phyloP scores from a whole-genome alignment of 768 basidiomycete genomes.

The Phlebiopsis flavidoalba region DNA sequence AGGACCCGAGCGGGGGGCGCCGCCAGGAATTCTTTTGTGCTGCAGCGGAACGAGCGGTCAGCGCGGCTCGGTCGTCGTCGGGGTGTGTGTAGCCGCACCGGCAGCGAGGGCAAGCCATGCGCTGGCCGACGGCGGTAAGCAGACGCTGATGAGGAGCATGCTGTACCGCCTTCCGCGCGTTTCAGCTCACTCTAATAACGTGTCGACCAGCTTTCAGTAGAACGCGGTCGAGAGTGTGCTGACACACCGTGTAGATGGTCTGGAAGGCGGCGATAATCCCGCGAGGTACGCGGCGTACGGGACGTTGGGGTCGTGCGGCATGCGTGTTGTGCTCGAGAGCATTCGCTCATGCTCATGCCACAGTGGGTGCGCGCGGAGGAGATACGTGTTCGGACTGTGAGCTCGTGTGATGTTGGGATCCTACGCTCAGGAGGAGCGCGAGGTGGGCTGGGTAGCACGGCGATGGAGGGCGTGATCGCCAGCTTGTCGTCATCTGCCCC shows the following conservation, averaged over 20 bases:
- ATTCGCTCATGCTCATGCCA: not conserved
- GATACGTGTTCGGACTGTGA: not conserved
- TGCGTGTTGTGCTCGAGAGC: not conserved
- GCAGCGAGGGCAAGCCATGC: not conserved
- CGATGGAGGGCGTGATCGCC: not conserved
- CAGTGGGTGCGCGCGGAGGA: not conserved
- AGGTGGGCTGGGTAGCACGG: conserved; percentile 1
- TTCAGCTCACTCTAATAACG: too few relatives aligned
- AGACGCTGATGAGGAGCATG: not conserved
- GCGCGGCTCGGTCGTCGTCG: too few relatives aligned
- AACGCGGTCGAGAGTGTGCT: not conserved
- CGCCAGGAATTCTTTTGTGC: not conserved
- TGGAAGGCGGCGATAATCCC: not conserved
- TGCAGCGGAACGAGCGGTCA: not conserved
- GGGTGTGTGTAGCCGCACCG: too few relatives aligned
- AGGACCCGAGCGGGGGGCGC: not conserved
- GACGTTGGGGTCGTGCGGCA: not conserved
- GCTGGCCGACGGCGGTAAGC: not conserved
- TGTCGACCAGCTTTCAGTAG: not conserved
- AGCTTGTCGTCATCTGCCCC: not conserved
- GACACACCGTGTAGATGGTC: not conserved
- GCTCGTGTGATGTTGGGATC: not conserved
- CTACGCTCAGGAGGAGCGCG: conserved; percentile 3
- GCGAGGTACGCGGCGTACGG: conserved; percentile 1
- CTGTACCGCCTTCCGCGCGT: not conserved